Conservation (phyloP, 1,284 basidiomycete genomes). For the Leccinum pachyderme region DNA sequence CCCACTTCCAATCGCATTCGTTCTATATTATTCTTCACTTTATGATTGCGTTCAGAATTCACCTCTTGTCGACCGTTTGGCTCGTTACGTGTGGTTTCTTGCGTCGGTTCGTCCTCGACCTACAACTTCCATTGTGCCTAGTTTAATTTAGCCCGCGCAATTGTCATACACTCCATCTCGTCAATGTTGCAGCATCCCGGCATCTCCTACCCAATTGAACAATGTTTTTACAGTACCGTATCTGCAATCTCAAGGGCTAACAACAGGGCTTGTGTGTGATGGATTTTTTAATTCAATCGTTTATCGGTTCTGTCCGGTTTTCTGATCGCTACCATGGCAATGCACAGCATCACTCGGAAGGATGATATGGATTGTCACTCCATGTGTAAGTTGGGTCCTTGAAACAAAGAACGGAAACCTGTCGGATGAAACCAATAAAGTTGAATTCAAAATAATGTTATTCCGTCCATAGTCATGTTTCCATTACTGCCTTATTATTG, state of each 20-base stretch:
- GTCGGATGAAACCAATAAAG: background rate
- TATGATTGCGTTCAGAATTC: slow-evolving; percentile 44
- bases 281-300: slow-evolving; percentile 6
- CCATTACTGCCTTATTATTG: background rate
- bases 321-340: slow-evolving; percentile 12
- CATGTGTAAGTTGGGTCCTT: background rate
- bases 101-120: slow-evolving; percentile 31
- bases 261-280: slow-evolving; percentile 12
- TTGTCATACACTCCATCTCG: slow-evolving; percentile 39
- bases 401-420: slow-evolving; percentile 3
- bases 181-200: slow-evolving; percentile 51
- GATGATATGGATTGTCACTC: slow-evolving; percentile 1
- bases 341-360: slow-evolving; percentile 14
- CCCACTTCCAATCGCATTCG: slow-evolving; percentile 42
- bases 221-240: slow-evolving; percentile 38
- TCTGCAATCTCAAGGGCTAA: slow-evolving; percentile 31
- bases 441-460: background rate
- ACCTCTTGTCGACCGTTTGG: slow-evolving; percentile 36
- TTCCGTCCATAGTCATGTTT: background rate
- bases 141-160: slow-evolving; percentile 34
- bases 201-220: slow-evolving; percentile 41
- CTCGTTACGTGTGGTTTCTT: slow-evolving; percentile 37
- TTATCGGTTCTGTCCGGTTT: slow-evolving; percentile 7
- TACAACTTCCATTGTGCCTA: slow-evolving; percentile 33
- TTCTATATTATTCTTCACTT: slow-evolving; percentile 79